These are phyloP conservation scores for Gnetum montanum DNA, from an alignment of 75 land plant genomes.

Conservation along the genomic window DNA sequence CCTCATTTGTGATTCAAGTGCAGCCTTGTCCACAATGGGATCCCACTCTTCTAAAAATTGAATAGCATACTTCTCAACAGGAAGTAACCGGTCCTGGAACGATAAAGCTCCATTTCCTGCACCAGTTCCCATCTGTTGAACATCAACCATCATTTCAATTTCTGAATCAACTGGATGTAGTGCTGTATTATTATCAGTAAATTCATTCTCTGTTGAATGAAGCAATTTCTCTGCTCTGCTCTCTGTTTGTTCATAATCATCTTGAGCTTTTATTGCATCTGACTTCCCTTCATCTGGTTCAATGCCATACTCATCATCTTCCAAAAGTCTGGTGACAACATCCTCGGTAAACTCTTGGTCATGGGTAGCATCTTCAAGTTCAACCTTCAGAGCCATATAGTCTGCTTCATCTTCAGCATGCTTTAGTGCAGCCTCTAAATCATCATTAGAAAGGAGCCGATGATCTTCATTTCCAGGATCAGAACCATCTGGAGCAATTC, in stretches of 20 bases:
- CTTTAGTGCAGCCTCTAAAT: constrained; percentile 90
- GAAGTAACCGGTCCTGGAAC: constrained; percentile 81
- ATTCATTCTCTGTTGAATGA: constrained; percentile 5
- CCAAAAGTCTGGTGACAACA: constrained; percentile 40
- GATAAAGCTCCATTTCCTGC: constrained; percentile 75
- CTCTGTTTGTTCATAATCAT: constrained; percentile 24
- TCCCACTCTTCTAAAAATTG: constrained; percentile 91
- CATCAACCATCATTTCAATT: constrained; percentile 93
- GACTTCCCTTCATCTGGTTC: constrained; percentile 49
- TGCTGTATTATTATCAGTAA: constrained; percentile 21
- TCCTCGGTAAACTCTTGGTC: constrained; percentile 95
- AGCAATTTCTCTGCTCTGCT: constrained; percentile 8
- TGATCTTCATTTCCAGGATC: constrained; percentile 13
- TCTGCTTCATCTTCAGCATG: constrained; percentile 99
- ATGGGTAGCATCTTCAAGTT: constrained; percentile 90
- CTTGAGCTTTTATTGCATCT: constrained; percentile 18
- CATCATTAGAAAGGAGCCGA: constrained; percentile 52
- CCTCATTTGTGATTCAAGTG: constrained; percentile 44
- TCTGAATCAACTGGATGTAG: constrained; percentile 49
- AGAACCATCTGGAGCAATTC: background rate
- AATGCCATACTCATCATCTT: constrained; percentile 79
- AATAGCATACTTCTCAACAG: constrained; percentile 95
- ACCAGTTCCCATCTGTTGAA: constrained; percentile 88
- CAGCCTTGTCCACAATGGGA: constrained; percentile 76
- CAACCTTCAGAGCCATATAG: constrained; percentile 98